Base-by-base conservation (phyloP, 1,284 basidiomycete species). In the Ceratobasidium theobromae region DNA sequence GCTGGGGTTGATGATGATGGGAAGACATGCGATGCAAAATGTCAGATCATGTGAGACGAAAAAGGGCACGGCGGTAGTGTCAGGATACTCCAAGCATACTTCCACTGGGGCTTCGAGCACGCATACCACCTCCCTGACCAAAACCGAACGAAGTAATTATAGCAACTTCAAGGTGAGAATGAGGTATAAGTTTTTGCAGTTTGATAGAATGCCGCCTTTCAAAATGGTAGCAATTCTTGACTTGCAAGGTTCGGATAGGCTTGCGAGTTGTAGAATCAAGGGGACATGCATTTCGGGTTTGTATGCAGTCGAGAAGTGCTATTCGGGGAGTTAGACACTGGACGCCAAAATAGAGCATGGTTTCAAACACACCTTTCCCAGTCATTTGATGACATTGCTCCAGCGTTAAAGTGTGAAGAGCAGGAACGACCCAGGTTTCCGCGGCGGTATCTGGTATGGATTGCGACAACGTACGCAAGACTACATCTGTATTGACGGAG, bases 321-420 rank as follows among this genome's bases (percentile, higher is more conserved):
- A 28, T 32, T 14, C 33, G 16, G 25, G 23, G 23, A 48, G 41
- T 65, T 32, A 65, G 64, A 4, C 16, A 23, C 27, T 6, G 21
- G 6, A 23, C 21, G 12, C 33, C 18, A 23, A 18, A 8, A 23
- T 28, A 21, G 43, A 25, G 16, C 6, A n/a, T 3, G 40, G 16
- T 65, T n/a, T 4, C 16, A 43, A 18, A 65, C 64, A 30, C 43
- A 65, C 64, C 64, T 25, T 52, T 54, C 16, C 64, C 64, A 1
- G 64, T 65, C 3, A 65, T 27, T 65, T 55, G 64, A 40, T 65
- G 64, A 35, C 64, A 65, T 48, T 65, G 64, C 32, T 65, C 64
- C 21, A 65, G 35, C 2, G 52, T 41, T 27, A 65, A 23, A 2
- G 41, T 54, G 33, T 55, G 43, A 12, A 65, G 53, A 1, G 49